Base-by-base conservation (phyloP, 1,139 yeast species). In the Kluyveromyces sp. region DNA sequence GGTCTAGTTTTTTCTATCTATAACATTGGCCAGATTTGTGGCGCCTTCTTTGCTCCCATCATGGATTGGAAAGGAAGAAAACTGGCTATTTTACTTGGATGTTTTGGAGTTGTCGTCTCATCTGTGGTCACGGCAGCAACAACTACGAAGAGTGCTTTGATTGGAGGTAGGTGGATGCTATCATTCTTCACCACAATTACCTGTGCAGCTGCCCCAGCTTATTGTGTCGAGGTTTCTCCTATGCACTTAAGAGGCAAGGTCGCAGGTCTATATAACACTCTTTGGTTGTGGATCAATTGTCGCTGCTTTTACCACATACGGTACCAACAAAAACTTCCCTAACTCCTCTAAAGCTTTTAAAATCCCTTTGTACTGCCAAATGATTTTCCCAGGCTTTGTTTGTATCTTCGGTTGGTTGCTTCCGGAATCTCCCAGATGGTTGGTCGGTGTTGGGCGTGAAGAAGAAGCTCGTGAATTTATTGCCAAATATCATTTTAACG, bases 1-100 rank as follows among this genome's bases (percentile, higher is more conserved):
- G 83, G 87, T 57, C 71, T 81, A 57, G 74, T 81, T 56, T 83
- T 81, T 50, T 74, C 85, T 35, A 80, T 81, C 54, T 79, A 80
- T 66, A 80, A 83, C 57, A 78, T 81, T 52, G 88, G 88, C 4
- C 42, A 39, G 4, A 39, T 39, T 25, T 39, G 42, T 10, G 42
- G 42, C 2, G 42, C 42, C 4, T 39, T 39, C 29, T 39, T 39
- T 39, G 35, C 21, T 26, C 26, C 36, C 1, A 8, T 39, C 1
- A 39, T 39, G 42, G 42, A 39, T 7, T 39, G 42, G 42, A 39
- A 39, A 39, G 42, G 42, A 5, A 39, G 42, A 39, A 39, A 39
- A 29, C 3, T 2, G 4, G 42, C 42, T 10, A 39, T 39, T 32
- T 31, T 39, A 3, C n/a, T 39, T 1, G 42, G 42, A 1, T 31